Base-by-base conservation (phyloP, 2,329 filamentous ascomycete genomes). In the Chrysoporthe deuterocubensis region DNA sequence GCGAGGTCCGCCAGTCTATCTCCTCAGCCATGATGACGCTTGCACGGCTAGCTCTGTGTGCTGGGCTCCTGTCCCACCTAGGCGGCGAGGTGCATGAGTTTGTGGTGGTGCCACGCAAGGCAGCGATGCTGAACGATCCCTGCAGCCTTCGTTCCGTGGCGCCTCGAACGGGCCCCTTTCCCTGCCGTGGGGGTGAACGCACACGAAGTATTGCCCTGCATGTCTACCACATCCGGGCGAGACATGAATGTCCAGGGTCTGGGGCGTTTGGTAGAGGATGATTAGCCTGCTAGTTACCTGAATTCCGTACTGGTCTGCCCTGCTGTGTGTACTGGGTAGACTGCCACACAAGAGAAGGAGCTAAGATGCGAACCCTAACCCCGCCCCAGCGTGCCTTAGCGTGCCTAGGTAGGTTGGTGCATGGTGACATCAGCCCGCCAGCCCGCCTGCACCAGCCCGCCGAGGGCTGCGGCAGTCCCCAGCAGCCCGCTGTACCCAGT, bases 1-100 rank as follows among this genome's bases (percentile, higher is more conserved):
- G 76, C 2, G 78, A 77, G 32, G 75, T 75, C 73, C 81, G 85
- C 88, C 88, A 90, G 44, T 77, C 76, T 66, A 26, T 71, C 63
- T 62, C 66, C 66, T 60, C 76, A 59, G 67, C 68, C 72, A 73
- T 76, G 4, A 50, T 61, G 58, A 42, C 13, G 37, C 34, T 26
- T 37, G 48, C 3, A 44, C 7, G 40, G 8, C 13, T 5, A n/a
- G 1, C 26, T 18, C 16, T 37, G 7, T 2, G 16, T 6, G 37
- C 13, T 43, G 57, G 18, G 34, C 7, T 8, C 58, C 52, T 21
- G 59, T 5, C 26, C 52, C 44, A 32, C 40, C 44, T 32, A 32
- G 34, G 14, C 60, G n/a, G 54, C 26, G 13, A 37, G 52, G 52
- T 37, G 32, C 52, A 56, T 56, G 52, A 56, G 13, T 4, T 18